Base-by-base conservation (phyloP, 345 rosid genomes). In the Linum usitatissimum region DNA sequence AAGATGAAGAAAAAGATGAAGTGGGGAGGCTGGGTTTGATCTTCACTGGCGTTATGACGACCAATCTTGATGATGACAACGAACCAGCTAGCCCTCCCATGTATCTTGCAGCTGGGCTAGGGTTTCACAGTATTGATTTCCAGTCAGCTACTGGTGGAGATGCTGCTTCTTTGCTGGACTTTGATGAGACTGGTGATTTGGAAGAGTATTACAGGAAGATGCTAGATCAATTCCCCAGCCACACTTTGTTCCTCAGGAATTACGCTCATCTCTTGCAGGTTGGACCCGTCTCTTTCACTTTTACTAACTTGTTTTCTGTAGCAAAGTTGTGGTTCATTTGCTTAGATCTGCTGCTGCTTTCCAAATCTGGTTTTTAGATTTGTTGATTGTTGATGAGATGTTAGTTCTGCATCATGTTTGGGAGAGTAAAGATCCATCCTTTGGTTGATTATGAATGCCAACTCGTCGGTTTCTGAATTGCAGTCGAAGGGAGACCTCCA, bases 211-310 rank as follows among this genome's bases (percentile, higher is more conserved):
- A 77, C 61, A 77, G 76, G 74, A 76, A 54, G 60, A 82, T 80
- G 88, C 69, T 91, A 34, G 80, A 84, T 67, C 85, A 84, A 66
- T 83, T 77, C 67, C 93, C 97, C 15, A 71, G 74, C 57, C 84
- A 91, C 68, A 91, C 96, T 74, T 51, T 84, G 75, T 75, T 86
- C 61, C 86, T 87, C 57, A 73, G 78, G 40, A 80, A 77, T 73
- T 91, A 87, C 77, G 96, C 87, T 30, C 83, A 74, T 66, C 73
- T 86, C 74, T 80, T 91, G 69, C 86, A 84, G 91, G 97, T 82
- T 1, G 34, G 65, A 31, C 61, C 59, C 51, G 20, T 10, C 19
- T 31, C 23, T 6, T 21, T n/a, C 3, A 30, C 39, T 54, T 54
- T 54, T 18, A 36, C 68, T 18, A 60, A 18, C 68, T 20, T 53